Evolutionary conservation across 2,329 filamentous ascomycete species (phyloP), one percentile per base, ranked within the genome.

Genomic region (Penicillium thymicola): DNA sequence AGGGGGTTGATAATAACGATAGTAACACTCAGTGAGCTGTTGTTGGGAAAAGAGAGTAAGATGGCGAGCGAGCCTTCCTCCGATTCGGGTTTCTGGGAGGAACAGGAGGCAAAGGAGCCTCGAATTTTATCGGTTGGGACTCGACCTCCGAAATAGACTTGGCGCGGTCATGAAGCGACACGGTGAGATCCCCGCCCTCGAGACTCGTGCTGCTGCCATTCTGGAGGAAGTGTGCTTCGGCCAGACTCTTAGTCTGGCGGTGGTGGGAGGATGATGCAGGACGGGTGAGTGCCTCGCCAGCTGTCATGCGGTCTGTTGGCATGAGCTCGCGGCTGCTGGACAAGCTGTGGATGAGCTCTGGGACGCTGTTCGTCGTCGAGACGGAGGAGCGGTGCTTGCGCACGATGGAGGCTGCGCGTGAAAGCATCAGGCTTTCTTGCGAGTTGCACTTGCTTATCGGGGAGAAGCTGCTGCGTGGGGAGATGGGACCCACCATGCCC

Each of bases 371-470:
- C 18, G 76, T 76, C 2, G 76, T 76, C 2, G 78, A 80, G 28
- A 76, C 70, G 3, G 76, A 78, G 4, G 77, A 79, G 52, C 77
- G 75, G 61, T 78, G 77, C 54, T 78, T 79, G 45, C 76, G 75
- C 38, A 72, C 74, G 54, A 78, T 73, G 0, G 76, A 79, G n/a
- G 76, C 75, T 9, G 77, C 75, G 40, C 76, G 76, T 7, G 81
- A 82, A 51, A 81, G 71, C 40, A 82, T 76, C 59, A 82, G 78
- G 65, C 81, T 83, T 65, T 84, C 81, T 55, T 83, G 81, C 5
- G 81, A 84, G 66, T 80, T 82, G 61, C 79, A 79, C 59, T 82
- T 82, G 74, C 81, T 83, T 50, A 81, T 78, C 14, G 78, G 78
- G 3, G 79, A 78, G 54, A 75, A 76, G 62, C 79, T 81, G 64